Percentiles rank a stretch among this genome's conserved stretches.
These are phyloP conservation scores for Lachnellula subtilissima DNA, from an alignment of 2,329 filamentous ascomycete genomes.

Conservation along the genomic window DNA sequence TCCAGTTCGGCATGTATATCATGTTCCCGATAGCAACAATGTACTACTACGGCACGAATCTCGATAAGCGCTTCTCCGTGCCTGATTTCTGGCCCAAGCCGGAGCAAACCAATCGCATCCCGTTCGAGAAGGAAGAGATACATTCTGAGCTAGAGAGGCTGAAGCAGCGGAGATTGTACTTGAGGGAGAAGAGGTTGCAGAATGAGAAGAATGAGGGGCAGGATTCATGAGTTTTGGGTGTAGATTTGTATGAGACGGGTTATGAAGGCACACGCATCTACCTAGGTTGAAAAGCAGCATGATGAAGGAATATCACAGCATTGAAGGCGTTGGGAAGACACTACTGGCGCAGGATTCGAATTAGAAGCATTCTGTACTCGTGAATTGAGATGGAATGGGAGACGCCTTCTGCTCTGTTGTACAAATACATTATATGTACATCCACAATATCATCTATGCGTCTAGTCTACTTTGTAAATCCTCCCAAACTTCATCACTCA, in stretches of 20 bases:
- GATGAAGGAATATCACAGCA: constrained; percentile 11
- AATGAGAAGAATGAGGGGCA: not conserved
- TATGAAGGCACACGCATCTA: constrained; percentile 5
- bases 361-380: not conserved
- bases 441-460: constrained; percentile 23
- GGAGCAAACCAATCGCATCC: constrained; percentile 70
- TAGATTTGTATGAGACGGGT: not conserved
- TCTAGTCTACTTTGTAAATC: constrained; percentile 49
- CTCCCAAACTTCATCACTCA: constrained; percentile 51
- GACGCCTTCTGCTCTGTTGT: constrained; percentile 10
- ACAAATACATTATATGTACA: constrained; percentile 13
- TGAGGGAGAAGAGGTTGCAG: constrained; percentile 34
- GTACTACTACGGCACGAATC: constrained; percentile 99
- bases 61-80: constrained; percentile 85
- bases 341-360: not conserved
- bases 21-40: constrained; percentile 98
- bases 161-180: constrained; percentile 24
- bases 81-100: constrained; percentile 90
- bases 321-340: constrained; percentile 17
- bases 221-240: not conserved
- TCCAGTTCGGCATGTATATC: constrained; percentile 94
- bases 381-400: not conserved
- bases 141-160: constrained; percentile 53
- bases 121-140: constrained; percentile 77
- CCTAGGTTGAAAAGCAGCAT: not conserved